Evolutionary conservation across 176 grass and related monocot species (phyloP).

Genomic region (Cenchrus purpureus): DNA sequence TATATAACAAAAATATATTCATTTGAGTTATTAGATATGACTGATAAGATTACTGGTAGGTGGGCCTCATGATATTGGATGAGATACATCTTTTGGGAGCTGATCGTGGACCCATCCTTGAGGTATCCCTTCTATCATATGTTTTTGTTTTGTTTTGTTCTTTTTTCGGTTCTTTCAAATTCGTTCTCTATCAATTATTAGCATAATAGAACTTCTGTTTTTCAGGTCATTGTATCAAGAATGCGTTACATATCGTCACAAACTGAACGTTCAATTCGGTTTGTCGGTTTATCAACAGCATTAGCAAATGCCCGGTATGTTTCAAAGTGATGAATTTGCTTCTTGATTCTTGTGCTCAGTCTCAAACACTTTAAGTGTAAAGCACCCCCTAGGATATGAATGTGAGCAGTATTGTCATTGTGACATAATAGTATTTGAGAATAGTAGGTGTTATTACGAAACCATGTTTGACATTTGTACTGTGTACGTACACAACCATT

Average conservation of each 20-base stretch:
- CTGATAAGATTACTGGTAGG: slow-evolving; percentile 50
- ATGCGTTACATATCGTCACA: slow-evolving; percentile 99
- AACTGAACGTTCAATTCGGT: slow-evolving; percentile 81
- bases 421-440: not conserved
- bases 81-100: slow-evolving; percentile 99
- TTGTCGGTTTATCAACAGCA: slow-evolving; percentile 98
- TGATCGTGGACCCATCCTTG: slow-evolving; percentile 96
- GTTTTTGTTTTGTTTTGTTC: slow-evolving; percentile 21
- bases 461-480: slow-evolving; percentile 2
- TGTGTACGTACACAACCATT: slow-evolving; percentile 2
- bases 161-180: not conserved
- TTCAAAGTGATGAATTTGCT: slow-evolving; percentile 20
- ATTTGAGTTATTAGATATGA: slow-evolving; percentile 27
- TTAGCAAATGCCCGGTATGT: slow-evolving; percentile 90
- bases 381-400: slow-evolving; percentile 1
- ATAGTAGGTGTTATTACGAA: slow-evolving; percentile 15
- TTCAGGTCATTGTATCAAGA: slow-evolving; percentile 98
- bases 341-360: not conserved
- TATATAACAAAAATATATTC: not conserved
- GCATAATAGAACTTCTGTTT: slow-evolving; percentile 22
- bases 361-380: not conserved
- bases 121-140: slow-evolving; percentile 56
- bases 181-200: slow-evolving; percentile 37
- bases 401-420: not conserved
- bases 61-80: slow-evolving; percentile 98